Percentiles rank a stretch among this genome's conserved stretches.
These are phyloP conservation scores for Solanum ossicruentum DNA, from an alignment of 257 asterid species.

Conservation along the genomic window DNA sequence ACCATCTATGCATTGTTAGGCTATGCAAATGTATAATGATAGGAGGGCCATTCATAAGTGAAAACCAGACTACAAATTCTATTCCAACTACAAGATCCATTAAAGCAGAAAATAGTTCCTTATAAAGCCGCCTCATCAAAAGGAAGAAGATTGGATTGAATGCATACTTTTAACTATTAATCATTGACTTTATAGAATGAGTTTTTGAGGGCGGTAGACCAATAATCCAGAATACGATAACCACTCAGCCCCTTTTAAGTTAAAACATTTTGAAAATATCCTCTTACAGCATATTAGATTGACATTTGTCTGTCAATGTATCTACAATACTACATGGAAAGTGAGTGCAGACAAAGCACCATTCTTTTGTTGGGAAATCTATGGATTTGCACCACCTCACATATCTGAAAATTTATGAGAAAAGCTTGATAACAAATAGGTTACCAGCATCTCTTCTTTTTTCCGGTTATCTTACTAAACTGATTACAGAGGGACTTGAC, in stretches of 20 bases:
- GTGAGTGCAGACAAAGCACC: neutral
- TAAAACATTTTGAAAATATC: neutral
- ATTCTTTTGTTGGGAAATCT: neutral
- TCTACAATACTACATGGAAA: neutral
- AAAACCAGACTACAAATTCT: neutral
- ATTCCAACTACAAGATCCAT: neutral
- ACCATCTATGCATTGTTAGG: neutral
- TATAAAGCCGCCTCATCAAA: neutral
- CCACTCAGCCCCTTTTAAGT: neutral
- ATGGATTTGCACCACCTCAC: neutral
- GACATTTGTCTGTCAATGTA: neutral
- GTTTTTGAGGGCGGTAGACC: neutral
- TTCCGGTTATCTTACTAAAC: neutral
- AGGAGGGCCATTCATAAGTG: neutral
- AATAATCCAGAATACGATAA: neutral
- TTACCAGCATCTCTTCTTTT: neutral
- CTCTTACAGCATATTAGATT: neutral
- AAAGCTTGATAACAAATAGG: neutral
- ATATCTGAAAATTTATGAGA: neutral
- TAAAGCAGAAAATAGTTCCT: neutral
- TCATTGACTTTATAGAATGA: neutral
- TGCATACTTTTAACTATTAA: neutral
- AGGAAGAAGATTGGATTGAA: neutral
- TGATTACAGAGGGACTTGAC: neutral
- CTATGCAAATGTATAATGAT: neutral